These are phyloP conservation scores for Fomitopsis palustris DNA, from an alignment of 1,284 basidiomycete species.

Conservation along the genomic window DNA sequence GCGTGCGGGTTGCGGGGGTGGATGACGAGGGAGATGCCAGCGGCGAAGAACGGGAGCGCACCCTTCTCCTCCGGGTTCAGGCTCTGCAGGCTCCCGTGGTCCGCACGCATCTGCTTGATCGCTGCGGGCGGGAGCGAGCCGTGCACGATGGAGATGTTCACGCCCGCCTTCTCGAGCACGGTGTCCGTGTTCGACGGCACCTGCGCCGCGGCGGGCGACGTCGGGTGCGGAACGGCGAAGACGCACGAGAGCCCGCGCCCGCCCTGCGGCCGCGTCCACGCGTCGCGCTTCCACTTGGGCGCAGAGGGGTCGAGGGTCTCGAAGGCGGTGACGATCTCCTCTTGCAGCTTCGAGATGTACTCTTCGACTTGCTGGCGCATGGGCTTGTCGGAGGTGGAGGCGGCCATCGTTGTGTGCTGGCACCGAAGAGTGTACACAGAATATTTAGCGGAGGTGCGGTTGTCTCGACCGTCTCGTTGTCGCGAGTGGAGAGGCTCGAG, in stretches of 20 bases:
- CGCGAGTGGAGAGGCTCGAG: background rate
- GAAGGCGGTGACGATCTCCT: slow-evolving; percentile 77
- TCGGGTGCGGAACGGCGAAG: slow-evolving; percentile 60
- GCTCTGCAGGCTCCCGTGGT: slow-evolving; percentile 78
- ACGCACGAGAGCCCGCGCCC: slow-evolving; percentile 90
- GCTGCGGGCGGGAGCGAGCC: slow-evolving; percentile 86
- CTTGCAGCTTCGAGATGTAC: slow-evolving; percentile 80
- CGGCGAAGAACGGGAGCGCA: slow-evolving; percentile 89
- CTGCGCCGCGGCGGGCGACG: slow-evolving; percentile 17
- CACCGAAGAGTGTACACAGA: background rate
- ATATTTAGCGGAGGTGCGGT: background rate
- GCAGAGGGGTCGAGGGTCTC: slow-evolving; percentile 76
- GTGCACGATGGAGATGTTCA: slow-evolving; percentile 93
- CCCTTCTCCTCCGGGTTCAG: slow-evolving; percentile 36
- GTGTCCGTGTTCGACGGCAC: slow-evolving; percentile 32
- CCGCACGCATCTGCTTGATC: slow-evolving; percentile 91
- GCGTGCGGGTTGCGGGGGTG: slow-evolving; percentile 92
- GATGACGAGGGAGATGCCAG: slow-evolving; percentile 88
- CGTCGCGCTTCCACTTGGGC: slow-evolving; percentile 80
- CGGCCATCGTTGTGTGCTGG: slow-evolving; percentile 7
- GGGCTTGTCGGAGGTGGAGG: slow-evolving; percentile 29
- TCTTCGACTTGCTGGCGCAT: slow-evolving; percentile 84
- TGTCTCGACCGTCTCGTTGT: background rate
- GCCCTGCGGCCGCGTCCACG: slow-evolving; percentile 82
- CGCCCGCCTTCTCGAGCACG: slow-evolving; percentile 93